Evolutionary conservation across 2,329 filamentous ascomycete genomes (phyloP).

Genomic region (Microsporum audouinii): DNA sequence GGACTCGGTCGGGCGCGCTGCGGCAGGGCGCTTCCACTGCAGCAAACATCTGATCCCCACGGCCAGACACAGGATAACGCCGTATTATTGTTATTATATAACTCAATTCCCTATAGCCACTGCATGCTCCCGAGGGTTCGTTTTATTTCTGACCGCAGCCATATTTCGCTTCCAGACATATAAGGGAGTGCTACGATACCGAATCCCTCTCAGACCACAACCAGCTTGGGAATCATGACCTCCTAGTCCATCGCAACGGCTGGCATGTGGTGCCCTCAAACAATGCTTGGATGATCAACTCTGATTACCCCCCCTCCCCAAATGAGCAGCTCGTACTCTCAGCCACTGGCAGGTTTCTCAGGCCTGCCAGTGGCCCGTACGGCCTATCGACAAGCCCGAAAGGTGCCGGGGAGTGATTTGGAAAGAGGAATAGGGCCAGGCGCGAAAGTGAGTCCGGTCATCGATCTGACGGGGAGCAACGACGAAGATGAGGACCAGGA

Average conservation of each 20-base stretch:
- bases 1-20: neutral
- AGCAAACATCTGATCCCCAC: neutral
- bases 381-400: neutral
- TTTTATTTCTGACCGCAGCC: neutral
- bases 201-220: neutral
- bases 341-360: neutral
- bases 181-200: neutral
- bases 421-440: neutral
- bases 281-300: constrained; percentile 24
- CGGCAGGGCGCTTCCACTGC: neutral
- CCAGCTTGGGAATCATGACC: neutral
- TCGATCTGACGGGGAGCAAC: constrained; percentile 26
- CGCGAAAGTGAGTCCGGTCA: constrained; percentile 21
- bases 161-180: neutral
- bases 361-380: neutral
- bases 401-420: neutral
- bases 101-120: constrained; percentile 3
- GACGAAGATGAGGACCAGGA: constrained; percentile 26
- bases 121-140: neutral
- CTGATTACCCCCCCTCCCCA: constrained; percentile 19
- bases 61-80: neutral
- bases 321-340: constrained; percentile 18
- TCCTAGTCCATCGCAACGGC: constrained; percentile 17
- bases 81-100: neutral
- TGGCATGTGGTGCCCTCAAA: constrained; percentile 27